These are phyloP conservation scores for Tuber melanosporum DNA, from an alignment of 495 filamentous ascomycete species.

Conservation along the genomic window DNA sequence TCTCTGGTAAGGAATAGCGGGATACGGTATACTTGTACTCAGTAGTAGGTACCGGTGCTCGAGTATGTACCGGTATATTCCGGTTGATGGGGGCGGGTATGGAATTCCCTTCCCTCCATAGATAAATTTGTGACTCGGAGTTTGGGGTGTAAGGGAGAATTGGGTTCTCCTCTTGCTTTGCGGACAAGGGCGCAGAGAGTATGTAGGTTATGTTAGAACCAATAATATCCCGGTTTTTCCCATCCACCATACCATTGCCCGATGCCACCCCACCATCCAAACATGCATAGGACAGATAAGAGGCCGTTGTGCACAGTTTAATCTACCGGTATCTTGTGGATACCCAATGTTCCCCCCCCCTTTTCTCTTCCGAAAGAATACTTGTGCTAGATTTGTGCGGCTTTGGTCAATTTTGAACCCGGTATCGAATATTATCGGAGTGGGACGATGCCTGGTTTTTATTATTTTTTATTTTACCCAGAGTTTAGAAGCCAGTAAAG, in stretches of 20 bases:
- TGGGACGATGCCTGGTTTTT: too few relatives aligned
- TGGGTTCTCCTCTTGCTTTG: not conserved
- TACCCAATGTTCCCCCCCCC: not conserved
- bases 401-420: not conserved
- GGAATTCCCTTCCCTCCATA: not conserved
- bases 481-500: not conserved
- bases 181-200: not conserved
- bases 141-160: not conserved
- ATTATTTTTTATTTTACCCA: not conserved
- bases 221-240: not conserved
- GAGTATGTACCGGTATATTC: too few relatives aligned
- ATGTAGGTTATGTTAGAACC: not conserved
- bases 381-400: not conserved
- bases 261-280: not conserved
- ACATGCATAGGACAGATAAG: not conserved
- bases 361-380: not conserved
- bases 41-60: not conserved
- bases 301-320: not conserved
- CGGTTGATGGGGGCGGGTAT: not conserved
- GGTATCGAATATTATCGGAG: not conserved
- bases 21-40: not conserved
- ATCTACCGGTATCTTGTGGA: not conserved
- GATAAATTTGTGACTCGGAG: not conserved
- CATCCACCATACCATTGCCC: not conserved
- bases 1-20: not conserved